A percentile compares a stretch with the other conserved stretches of the same genome.
phyloP scores from a whole-genome alignment of 257 asterid species.

The Scutellaria baicalensis region DNA sequence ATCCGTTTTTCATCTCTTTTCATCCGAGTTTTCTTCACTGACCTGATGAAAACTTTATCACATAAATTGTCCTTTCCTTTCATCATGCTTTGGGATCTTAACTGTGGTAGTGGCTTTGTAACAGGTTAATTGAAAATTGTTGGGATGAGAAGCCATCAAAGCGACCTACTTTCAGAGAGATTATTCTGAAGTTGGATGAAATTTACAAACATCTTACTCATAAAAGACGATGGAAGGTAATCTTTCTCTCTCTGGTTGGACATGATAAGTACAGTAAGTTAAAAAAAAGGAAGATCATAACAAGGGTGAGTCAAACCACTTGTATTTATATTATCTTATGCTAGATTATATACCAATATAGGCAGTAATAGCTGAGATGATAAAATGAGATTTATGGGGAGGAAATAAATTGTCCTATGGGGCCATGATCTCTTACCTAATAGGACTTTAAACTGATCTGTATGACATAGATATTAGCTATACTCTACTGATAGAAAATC shows the following conservation, averaged over 20 bases:
- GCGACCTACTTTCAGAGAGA: constrained; percentile 58
- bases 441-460: background rate
- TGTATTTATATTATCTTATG: background rate
- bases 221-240: constrained; percentile 72
- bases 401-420: background rate
- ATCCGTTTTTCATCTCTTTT: background rate
- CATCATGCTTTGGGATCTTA: background rate
- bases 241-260: constrained; percentile 1
- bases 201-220: constrained; percentile 32
- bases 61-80: background rate
- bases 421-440: background rate
- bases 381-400: background rate
- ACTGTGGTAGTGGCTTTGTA: constrained; percentile 12
- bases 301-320: background rate
- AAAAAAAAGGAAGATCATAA: background rate
- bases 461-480: background rate
- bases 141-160: constrained; percentile 56
- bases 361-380: background rate
- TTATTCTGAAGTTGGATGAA: constrained; percentile 53
- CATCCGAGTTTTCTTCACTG: background rate
- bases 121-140: constrained; percentile 69
- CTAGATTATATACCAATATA: background rate
- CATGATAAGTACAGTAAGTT: background rate
- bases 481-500: background rate
- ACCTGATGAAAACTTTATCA: background rate